Evolutionary conservation across 768 basidiomycete genomes (phyloP), one percentile per base, ranked within the genome.

Genomic region (Boletus sp.): DNA sequence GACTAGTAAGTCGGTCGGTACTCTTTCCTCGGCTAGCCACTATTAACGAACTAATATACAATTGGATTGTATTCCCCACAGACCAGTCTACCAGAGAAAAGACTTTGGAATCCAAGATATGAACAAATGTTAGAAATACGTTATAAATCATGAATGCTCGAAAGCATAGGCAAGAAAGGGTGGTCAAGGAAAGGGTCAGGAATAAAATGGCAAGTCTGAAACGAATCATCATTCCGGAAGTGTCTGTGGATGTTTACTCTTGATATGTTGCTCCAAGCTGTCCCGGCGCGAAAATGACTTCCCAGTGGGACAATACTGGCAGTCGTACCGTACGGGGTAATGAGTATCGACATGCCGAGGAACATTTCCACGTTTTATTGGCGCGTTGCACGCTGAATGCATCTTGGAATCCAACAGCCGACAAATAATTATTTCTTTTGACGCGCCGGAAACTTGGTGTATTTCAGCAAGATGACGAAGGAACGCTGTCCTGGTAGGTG

Each of bases 221-320:
- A 40, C 4, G 3, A 28, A 17, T 54, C 18, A 51, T 11, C 10
- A 20, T 28, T 14, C 20, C 2, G 2, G 9, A 39, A 4, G 39
- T 12, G 5, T 20, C 30, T 57, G 5, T 28, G 9, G 0, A 47
- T 69, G 67, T n/a, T 54, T 39, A 7, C 7, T 28, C 30, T 4
- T 52, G 11, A 69, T 14, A n/a, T 69, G 70, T 2, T 35, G 18
- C 1, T 3, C 50, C 50, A 53, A 44, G 50, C 32, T 69, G 39
- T 71, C 67, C 45, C 40, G 24, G 4, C 67, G 69, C 10, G 67
- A 69, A 50, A 69, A 69, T 9, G 55, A 41, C 24, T 45, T 67
- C 1, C 18, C 55, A 10, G 7, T 1, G 1, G n/a, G 33, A 47
- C 69, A 69, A 12, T 51, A 5, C 7, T 24, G 46, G 40, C 69